A percentile compares a stretch with the other conserved stretches of the same genome.
Evolutionary conservation across 2,329 filamentous ascomycete species (phyloP).

Genomic region (Emericellopsis cladophorae): DNA sequence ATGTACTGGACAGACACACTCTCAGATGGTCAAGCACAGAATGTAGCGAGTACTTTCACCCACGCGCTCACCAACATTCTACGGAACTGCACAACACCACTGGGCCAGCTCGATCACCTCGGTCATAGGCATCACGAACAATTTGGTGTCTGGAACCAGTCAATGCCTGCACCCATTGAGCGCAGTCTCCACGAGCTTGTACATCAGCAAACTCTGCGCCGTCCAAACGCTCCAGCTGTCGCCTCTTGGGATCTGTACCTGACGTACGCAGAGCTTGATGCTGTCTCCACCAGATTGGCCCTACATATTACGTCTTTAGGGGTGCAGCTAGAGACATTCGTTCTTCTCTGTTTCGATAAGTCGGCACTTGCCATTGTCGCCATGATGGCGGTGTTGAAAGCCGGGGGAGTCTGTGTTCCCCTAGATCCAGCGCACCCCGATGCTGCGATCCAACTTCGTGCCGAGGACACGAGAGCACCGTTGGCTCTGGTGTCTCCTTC

Average conservation of each 20-base stretch:
- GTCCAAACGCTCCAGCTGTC: slow-evolving; percentile 7
- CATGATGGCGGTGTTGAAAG: slow-evolving; percentile 14
- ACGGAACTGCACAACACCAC: slow-evolving; percentile 1
- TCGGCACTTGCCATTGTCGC: slow-evolving; percentile 18
- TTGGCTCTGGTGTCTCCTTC: slow-evolving; percentile 6
- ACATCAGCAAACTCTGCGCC: neutral
- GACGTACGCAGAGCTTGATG: slow-evolving; percentile 11
- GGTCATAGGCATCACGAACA: neutral
- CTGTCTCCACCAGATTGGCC: slow-evolving; percentile 4
- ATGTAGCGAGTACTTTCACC: slow-evolving; percentile 10
- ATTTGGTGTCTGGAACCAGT: neutral
- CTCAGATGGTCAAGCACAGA: slow-evolving; percentile 7
- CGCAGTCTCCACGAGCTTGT: slow-evolving; percentile 1
- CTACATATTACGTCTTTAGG: slow-evolving; percentile 6
- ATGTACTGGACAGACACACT: slow-evolving; percentile 11
- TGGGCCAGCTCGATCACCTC: slow-evolving; percentile 15
- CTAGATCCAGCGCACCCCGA: slow-evolving; percentile 10
- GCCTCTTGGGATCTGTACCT: slow-evolving; percentile 10
- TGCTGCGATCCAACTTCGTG: slow-evolving; percentile 4
- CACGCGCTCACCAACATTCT: slow-evolving; percentile 8
- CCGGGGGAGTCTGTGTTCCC: slow-evolving; percentile 7
- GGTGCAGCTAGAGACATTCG: slow-evolving; percentile 9
- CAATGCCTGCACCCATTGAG: neutral
- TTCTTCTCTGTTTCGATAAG: slow-evolving; percentile 22
- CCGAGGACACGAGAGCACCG: slow-evolving; percentile 4